phyloP scores from a whole-genome alignment of 2,329 filamentous ascomycete genomes.

The Cordyceps militaris region DNA sequence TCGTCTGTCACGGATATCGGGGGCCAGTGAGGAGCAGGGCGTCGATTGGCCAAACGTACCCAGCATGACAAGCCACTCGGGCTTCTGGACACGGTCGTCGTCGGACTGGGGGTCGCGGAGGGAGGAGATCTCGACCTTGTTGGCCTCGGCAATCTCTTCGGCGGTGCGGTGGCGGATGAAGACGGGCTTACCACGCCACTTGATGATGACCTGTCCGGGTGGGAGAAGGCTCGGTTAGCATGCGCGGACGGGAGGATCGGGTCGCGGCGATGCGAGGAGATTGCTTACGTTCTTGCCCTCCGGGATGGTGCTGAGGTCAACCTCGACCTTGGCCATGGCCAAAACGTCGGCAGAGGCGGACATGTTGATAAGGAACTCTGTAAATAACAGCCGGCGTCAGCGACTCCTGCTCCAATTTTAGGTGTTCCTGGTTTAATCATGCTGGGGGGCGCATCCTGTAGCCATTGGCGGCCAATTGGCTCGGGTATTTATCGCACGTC shows the following conservation, averaged over 20 bases:
- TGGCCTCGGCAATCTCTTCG: conserved; percentile 90
- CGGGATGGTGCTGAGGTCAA: conserved; percentile 84
- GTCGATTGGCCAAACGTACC: too few species aligned
- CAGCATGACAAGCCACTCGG: conserved; percentile 98
- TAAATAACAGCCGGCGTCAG: conserved; percentile 20
- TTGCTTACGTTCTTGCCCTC: conserved; percentile 95
- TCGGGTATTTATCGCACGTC: background rate
- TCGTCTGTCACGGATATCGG: background rate
- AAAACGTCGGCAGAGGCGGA: conserved; percentile 96
- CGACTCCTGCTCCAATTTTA: conserved; percentile 13
- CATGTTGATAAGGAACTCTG: conserved; percentile 99
- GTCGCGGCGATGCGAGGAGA: background rate
- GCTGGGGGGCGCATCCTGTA: too few species aligned
- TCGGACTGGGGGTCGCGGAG: conserved; percentile 91
- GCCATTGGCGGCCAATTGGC: conserved; percentile 8
- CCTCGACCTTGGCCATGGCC: conserved; percentile 99
- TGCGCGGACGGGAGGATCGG: background rate
- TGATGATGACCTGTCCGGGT: conserved; percentile 76
- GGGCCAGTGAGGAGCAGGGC: too few species aligned
- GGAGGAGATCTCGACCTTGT: conserved; percentile 72
- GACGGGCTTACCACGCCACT: conserved; percentile 99
- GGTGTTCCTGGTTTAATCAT: too few species aligned
- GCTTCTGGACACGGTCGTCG: conserved; percentile 90
- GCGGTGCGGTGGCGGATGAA: conserved; percentile 98
- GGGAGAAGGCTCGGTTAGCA: background rate